phyloP scores from a whole-genome alignment of 306 rosid species.

The Calophaca sinica region DNA sequence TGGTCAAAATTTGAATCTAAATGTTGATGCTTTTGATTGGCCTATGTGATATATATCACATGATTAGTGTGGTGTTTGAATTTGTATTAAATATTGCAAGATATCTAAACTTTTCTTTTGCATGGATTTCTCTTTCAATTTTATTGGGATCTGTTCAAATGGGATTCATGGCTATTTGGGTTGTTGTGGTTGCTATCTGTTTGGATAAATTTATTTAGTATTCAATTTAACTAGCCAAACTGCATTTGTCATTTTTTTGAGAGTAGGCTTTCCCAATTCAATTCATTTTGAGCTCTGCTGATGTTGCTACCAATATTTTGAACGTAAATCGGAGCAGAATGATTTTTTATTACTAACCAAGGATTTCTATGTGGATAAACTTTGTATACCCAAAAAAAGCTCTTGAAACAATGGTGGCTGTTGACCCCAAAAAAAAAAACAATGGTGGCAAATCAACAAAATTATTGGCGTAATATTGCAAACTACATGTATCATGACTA shows the following conservation, averaged over 20 bases:
- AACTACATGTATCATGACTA: constrained; percentile 2
- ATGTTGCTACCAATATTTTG: constrained; percentile 16
- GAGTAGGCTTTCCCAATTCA: not conserved
- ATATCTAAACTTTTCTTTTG: constrained; percentile 4
- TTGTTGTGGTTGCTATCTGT: constrained; percentile 18
- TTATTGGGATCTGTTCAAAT: constrained; percentile 23
- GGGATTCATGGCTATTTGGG: constrained; percentile 23
- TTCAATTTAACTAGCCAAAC: constrained; percentile 20
- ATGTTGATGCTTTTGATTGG: constrained; percentile 8
- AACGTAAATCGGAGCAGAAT: not conserved
- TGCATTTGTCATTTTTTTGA: constrained; percentile 23
- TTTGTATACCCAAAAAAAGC: not conserved
- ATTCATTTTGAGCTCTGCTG: constrained; percentile 34
- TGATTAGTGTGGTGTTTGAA: constrained; percentile 20
- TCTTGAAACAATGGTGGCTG: not conserved
- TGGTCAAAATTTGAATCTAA: not conserved
- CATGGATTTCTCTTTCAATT: not conserved
- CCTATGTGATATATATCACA: constrained; percentile 1
- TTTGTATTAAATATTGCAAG: not conserved
- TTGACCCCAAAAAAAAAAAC: too few relatives aligned
- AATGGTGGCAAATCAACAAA: constrained; percentile 8
- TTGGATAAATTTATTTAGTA: constrained; percentile 15
- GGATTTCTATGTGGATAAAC: constrained; percentile 11
- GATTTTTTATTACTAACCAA: not conserved
- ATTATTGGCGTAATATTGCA: constrained; percentile 6